These are phyloP conservation scores for Diplotaxis tenuifolia DNA, from an alignment of 345 rosid species.

Conservation along the genomic window DNA sequence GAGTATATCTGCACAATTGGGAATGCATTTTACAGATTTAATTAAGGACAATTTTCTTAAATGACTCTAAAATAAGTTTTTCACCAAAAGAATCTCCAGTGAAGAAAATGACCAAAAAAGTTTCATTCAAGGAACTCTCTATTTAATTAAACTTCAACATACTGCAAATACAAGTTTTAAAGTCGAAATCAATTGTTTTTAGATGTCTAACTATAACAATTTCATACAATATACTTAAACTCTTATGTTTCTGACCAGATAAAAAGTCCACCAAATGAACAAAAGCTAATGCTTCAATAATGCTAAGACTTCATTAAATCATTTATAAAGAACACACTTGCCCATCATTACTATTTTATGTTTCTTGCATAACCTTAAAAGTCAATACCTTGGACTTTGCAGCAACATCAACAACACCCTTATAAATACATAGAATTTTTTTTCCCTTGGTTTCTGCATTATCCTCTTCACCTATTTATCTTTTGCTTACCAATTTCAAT, in stretches of 20 bases:
- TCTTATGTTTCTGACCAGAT: neutral
- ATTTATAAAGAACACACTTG: conserved; percentile 18
- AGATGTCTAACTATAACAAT: neutral
- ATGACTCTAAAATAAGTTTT: no score
- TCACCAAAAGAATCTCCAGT: no score
- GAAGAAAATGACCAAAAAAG: no score
- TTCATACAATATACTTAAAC: neutral
- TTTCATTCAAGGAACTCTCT: no score
- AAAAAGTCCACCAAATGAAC: neutral
- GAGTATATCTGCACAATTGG: neutral
- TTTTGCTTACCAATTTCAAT: neutral
- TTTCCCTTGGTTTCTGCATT: neutral
- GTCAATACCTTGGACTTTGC: neutral
- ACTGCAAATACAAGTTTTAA: neutral
- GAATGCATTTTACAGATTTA: neutral
- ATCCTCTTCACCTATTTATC: neutral
- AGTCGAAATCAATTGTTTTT: neutral
- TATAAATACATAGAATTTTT: neutral
- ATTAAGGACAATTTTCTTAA: no score
- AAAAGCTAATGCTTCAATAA: neutral
- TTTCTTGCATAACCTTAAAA: neutral
- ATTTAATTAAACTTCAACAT: neutral
- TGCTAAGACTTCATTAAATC: no score
- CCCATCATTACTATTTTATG: neutral
- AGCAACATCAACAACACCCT: neutral